phyloP scores from a whole-genome alignment of 148 eudicot species.

The Diospyros lotus region DNA sequence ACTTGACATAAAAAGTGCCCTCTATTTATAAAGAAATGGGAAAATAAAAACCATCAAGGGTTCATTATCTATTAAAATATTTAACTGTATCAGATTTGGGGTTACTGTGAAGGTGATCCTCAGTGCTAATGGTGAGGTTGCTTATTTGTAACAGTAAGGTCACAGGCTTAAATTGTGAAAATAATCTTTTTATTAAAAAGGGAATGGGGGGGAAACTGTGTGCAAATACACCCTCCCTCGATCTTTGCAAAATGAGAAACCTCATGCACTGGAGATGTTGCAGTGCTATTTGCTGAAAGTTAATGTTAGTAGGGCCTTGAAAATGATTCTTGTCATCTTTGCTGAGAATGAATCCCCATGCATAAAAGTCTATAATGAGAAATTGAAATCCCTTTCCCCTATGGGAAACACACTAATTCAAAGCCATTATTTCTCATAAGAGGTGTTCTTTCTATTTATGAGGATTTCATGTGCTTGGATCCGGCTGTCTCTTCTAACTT shows the following conservation, averaged over 20 bases:
- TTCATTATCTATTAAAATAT: background rate
- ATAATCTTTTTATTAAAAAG: too few relatives aligned
- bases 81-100: too few relatives aligned
- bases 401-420: slow-evolving; percentile 7
- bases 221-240: too few relatives aligned
- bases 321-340: slow-evolving; percentile 8
- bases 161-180: too few relatives aligned
- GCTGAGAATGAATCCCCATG: background rate
- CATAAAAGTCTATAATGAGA: background rate
- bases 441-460: too few relatives aligned
- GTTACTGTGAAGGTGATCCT: too few relatives aligned
- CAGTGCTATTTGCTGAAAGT: background rate
- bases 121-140: too few relatives aligned
- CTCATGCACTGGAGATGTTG: background rate
- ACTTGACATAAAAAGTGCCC: background rate
- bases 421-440: background rate
- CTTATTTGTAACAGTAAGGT: too few relatives aligned
- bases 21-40: background rate
- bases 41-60: background rate
- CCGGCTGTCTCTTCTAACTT: too few relatives aligned
- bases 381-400: background rate
- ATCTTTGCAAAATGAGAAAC: too few relatives aligned
- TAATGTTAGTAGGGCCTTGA: slow-evolving; percentile 9
- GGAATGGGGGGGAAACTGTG: too few relatives aligned
- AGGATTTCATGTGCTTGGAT: too few relatives aligned